Evolutionary conservation across 1,139 yeast species (phyloP).

Genomic region (Saccharomyces hybrid): DNA sequence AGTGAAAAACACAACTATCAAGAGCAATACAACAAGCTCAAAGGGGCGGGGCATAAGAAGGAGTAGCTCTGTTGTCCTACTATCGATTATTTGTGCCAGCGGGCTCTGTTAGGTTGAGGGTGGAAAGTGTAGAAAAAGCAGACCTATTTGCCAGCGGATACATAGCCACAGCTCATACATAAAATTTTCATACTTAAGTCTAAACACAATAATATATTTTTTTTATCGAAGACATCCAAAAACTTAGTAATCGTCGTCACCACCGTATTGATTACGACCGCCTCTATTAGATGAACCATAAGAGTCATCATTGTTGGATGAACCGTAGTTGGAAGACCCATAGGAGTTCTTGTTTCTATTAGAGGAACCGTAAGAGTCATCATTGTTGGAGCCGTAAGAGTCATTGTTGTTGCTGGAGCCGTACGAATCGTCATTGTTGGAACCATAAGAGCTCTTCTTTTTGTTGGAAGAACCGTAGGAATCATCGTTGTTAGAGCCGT

Average conservation of each 20-base stretch:
- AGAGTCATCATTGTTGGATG: slow-evolving; percentile 11
- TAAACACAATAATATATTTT: neutral
- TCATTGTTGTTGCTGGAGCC: slow-evolving; percentile 10
- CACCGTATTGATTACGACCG: neutral
- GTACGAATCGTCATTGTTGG: neutral
- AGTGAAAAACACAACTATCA: slow-evolving; percentile 7
- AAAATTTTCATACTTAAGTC: neutral
- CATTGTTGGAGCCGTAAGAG: slow-evolving; percentile 6
- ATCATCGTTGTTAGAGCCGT: neutral
- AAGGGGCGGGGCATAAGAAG: slow-evolving; percentile 12
- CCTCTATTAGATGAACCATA: neutral
- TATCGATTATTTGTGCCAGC: neutral
- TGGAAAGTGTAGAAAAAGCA: neutral
- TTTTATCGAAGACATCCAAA: neutral
- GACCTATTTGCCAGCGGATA: neutral
- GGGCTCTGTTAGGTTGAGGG: neutral
- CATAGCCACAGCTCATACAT: neutral
- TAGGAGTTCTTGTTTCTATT: slow-evolving; percentile 14
- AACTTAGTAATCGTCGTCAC: neutral
- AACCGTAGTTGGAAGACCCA: slow-evolving; percentile 13
- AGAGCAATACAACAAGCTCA: slow-evolving; percentile 10
- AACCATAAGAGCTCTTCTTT: neutral
- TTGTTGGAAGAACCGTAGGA: neutral
- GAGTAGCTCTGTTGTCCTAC: neutral
- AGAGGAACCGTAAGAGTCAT: neutral